phyloP scores from a whole-genome alignment of 78 protist genomes.

The Monosiga brevicollis region DNA sequence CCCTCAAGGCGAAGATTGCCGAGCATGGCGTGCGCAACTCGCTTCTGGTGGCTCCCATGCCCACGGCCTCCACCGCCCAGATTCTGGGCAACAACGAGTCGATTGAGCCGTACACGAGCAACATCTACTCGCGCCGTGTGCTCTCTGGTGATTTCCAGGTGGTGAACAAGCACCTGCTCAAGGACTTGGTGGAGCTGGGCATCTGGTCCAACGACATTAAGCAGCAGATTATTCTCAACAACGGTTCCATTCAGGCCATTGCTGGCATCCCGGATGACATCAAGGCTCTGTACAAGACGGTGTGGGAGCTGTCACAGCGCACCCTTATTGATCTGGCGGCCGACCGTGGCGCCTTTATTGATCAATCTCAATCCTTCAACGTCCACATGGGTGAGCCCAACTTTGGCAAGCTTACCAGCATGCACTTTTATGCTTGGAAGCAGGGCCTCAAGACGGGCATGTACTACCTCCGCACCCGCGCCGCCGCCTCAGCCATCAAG shows the following conservation, averaged over 20 bases:
- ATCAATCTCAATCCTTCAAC: conserved; percentile 86
- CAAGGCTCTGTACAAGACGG: conserved; percentile 84
- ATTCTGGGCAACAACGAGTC: conserved; percentile 97
- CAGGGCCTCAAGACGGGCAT: conserved; percentile 96
- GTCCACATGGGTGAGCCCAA: conserved; percentile 83
- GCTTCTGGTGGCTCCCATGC: conserved; percentile 97
- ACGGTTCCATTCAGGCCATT: conserved; percentile 85
- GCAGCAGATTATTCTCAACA: conserved; percentile 71
- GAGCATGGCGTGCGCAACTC: conserved; percentile 86
- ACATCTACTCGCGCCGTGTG: conserved; percentile 91
- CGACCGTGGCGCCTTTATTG: conserved; percentile 93
- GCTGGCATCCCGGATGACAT: conserved; percentile 58
- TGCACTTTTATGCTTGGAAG: conserved; percentile 98
- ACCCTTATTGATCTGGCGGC: conserved; percentile 94
- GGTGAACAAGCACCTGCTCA: conserved; percentile 85
- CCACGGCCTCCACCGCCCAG: conserved; percentile 98
- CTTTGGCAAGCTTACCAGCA: conserved; percentile 76
- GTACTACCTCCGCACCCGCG: conserved; percentile 95
- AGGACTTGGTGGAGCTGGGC: conserved; percentile 76
- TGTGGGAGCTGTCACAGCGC: conserved; percentile 93
- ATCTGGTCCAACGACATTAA: conserved; percentile 72
- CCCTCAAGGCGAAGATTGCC: conserved; percentile 23
- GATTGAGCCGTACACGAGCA: conserved; percentile 95
- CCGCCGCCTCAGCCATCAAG: conserved; percentile 93
- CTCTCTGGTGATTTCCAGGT: conserved; percentile 90